These are phyloP conservation scores for Tripterygium wilfordii DNA, from an alignment of 177 flowering plant species.

Conservation along the genomic window DNA sequence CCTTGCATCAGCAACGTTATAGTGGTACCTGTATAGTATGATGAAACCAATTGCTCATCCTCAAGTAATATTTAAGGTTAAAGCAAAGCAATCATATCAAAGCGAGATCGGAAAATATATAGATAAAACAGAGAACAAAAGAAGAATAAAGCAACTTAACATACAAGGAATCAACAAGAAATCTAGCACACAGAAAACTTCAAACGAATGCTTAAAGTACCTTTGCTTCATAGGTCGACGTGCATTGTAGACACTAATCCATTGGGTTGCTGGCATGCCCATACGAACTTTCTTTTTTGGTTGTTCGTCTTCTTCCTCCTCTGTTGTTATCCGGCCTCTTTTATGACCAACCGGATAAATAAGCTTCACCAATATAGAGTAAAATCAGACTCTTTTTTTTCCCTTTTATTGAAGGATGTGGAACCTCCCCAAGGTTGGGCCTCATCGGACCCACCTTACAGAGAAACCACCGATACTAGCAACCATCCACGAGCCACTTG, in stretches of 20 bases:
- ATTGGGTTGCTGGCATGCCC: slow-evolving; percentile 69
- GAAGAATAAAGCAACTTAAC: no score
- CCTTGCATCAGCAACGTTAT: slow-evolving; percentile 61
- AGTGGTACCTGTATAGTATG: slow-evolving; percentile 53
- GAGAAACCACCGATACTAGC: no score
- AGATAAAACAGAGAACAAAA: no score
- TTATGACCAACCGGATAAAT: slow-evolving; percentile 56
- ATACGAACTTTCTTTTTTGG: slow-evolving; percentile 59
- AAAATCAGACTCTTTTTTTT: no score
- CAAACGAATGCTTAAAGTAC: no score
- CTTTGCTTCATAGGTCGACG: slow-evolving; percentile 73
- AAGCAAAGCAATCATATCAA: background rate
- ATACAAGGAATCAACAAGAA: no score
- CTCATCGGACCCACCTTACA: no score
- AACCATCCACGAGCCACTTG: no score
- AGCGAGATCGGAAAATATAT: no score
- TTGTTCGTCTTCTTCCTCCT: slow-evolving; percentile 57
- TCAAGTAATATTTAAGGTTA: background rate
- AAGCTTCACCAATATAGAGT: slow-evolving; percentile 42
- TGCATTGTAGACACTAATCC: slow-evolving; percentile 68
- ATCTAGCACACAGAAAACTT: no score
- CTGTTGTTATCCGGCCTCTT: slow-evolving; percentile 45
- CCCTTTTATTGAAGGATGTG: no score
- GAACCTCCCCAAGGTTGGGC: no score
- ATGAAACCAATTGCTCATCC: slow-evolving; percentile 2